A percentile compares a stretch with the other conserved stretches of the same genome.
Conservation (phyloP, 306 rosid genomes). For the Rosa persica region DNA sequence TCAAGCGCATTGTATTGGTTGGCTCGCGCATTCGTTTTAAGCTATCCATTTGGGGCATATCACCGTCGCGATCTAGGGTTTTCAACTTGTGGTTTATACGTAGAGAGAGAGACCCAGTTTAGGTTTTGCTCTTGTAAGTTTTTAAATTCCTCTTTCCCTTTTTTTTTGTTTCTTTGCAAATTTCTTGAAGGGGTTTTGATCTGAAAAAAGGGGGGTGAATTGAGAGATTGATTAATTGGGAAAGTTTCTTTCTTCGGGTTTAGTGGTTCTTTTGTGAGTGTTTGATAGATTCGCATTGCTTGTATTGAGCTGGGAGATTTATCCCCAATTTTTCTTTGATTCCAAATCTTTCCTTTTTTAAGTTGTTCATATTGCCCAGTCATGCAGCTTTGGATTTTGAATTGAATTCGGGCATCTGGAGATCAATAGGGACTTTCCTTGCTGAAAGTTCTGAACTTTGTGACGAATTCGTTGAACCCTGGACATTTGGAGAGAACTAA, state of each 20-base stretch:
- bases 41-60: constrained; percentile 26
- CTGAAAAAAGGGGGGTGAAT: constrained; percentile 10
- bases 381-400: background rate
- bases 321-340: background rate
- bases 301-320: constrained; percentile 18
- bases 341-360: constrained; percentile 1
- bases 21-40: constrained; percentile 25
- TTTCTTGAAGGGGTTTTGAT: constrained; percentile 19
- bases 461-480: constrained; percentile 10
- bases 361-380: constrained; percentile 2
- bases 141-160: constrained; percentile 15
- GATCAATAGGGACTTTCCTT: background rate
- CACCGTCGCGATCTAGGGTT: constrained; percentile 56
- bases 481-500: constrained; percentile 19
- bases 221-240: constrained; percentile 16
- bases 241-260: constrained; percentile 7
- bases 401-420: constrained; percentile 15
- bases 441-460: constrained; percentile 21
- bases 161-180: constrained; percentile 3
- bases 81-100: constrained; percentile 40
- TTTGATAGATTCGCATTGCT: constrained; percentile 16
- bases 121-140: constrained; percentile 20
- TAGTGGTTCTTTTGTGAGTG: constrained; percentile 4
- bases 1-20: constrained; percentile 22
- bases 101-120: constrained; percentile 22